A percentile compares a stretch with the other conserved stretches of the same genome.
Conservation (phyloP, 2,329 filamentous ascomycete genomes). For the Curvularia lunata region DNA sequence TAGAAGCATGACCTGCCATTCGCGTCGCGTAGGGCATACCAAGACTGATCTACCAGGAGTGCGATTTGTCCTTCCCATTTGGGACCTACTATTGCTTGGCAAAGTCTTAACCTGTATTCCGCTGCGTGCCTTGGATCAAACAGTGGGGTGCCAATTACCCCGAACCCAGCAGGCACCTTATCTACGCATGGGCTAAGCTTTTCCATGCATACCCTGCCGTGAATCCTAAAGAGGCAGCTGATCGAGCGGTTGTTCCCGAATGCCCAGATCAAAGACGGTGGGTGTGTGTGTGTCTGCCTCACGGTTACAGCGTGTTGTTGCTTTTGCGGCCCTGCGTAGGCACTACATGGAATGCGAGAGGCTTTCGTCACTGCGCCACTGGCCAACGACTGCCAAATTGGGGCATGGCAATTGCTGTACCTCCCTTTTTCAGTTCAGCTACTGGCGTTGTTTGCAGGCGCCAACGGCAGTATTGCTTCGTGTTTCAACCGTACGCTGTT, state of each 20-base stretch:
- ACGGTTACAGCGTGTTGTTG: constrained; percentile 6
- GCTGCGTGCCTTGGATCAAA: constrained; percentile 2
- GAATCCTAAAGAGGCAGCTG: constrained; percentile 14
- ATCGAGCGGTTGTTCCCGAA: constrained; percentile 14
- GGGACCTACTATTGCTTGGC: constrained; percentile 11
- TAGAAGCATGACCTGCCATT: constrained; percentile 9
- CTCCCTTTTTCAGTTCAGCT: background rate
- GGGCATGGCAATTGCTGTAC: background rate
- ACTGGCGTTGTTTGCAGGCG: background rate
- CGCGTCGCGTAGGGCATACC: constrained; percentile 8
- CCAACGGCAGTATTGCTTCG: background rate
- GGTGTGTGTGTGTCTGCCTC: background rate
- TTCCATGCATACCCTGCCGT: constrained; percentile 7
- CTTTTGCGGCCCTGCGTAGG: constrained; percentile 4
- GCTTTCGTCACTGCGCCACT: background rate
- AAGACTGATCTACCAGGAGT: constrained; percentile 14
- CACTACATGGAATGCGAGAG: background rate
- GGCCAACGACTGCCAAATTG: background rate
- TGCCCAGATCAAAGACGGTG: constrained; percentile 1
- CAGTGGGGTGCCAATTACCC: constrained; percentile 5
- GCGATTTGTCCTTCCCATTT: constrained; percentile 17
- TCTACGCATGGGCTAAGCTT: constrained; percentile 11
- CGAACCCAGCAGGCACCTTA: constrained; percentile 11
- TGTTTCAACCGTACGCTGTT: constrained; percentile 5
- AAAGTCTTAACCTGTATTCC: constrained; percentile 16